Base-by-base conservation (phyloP, 805 yeast genomes). In the Yarrowia keelungensis region DNA sequence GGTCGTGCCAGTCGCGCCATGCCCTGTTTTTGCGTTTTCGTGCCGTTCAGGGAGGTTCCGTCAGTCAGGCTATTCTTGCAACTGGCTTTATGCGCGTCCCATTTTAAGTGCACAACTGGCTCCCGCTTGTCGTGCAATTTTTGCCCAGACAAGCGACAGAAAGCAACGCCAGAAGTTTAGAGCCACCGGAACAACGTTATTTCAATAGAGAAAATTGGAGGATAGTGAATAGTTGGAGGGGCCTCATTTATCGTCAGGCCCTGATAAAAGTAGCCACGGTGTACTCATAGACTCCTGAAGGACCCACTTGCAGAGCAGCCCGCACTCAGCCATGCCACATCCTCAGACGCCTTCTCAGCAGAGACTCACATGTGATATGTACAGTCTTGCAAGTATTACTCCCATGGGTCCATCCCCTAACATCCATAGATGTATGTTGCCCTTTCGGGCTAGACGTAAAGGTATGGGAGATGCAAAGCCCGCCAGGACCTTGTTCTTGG, bases 361-460 rank as follows among this genome's bases (percentile, higher is more conserved):
- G 19, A 38, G 43, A 36, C 61, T 22, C 61, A 54, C 61, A 39
- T 54, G 36, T 39, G 42, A 54, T 15, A 54, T 54, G 61, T 54
- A 53, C 43, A 47, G 51, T 26, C 32, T 26, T 26, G 32, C 7
- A 26, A 26, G 32, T 26, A 47, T 47, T 47, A 32, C 53, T 26
- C 58, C 58, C 41, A 15, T 51, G 45, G 32, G 16, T 11, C 35
- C 38, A 49, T 59, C 65, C 65, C 65, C 65, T 59, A 59, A 59
- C 65, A 59, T 59, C 65, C 39, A 56, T 56, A 39, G 43, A 42
- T 26, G 46, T 41, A 42, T 15, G 39, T 56, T 56, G 51, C 65
- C 65, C 41, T 16, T 59, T 59, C 46, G 65, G 65, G 65, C 65
- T 59, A 59, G 65, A 59, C 51, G 39, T n/a, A 59, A 59, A 59